Evolutionary conservation across 139 green algal genomes (phyloP).

Genomic region (Protoeuglena noctilucae): DNA sequence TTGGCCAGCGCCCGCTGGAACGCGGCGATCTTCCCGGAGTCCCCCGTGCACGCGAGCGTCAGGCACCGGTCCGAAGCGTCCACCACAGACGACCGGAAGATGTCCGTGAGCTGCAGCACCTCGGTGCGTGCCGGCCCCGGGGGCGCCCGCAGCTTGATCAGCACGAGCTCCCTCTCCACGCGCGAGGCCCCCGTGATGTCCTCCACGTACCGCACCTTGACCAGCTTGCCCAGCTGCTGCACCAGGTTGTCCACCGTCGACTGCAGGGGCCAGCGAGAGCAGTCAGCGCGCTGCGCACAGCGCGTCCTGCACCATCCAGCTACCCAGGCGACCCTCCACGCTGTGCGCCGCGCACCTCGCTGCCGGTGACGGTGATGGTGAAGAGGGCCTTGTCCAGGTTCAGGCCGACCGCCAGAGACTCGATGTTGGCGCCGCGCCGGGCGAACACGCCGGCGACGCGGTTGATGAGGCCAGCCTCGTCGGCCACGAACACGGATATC

Average conservation of each 20-base stretch:
- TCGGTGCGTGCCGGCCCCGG: slow-evolving; percentile 47
- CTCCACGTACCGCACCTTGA: slow-evolving; percentile 94
- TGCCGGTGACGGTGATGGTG: slow-evolving; percentile 80
- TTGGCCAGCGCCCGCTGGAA: slow-evolving; percentile 47
- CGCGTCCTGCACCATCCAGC: not conserved
- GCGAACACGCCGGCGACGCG: slow-evolving; percentile 92
- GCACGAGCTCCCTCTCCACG: slow-evolving; percentile 83
- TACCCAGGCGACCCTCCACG: too few species aligned
- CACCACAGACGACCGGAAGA: slow-evolving; percentile 82
- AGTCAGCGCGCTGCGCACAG: not conserved
- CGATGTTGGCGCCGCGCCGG: slow-evolving; percentile 82
- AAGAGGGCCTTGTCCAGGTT: slow-evolving; percentile 90
- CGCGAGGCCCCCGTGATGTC: slow-evolving; percentile 63
- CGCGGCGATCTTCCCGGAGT: slow-evolving; percentile 75
- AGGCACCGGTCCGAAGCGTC: slow-evolving; percentile 56
- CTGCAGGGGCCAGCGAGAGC: slow-evolving; percentile 11
- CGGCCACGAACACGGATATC: slow-evolving; percentile 88
- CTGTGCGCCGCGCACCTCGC: not conserved
- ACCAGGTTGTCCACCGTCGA: slow-evolving; percentile 35
- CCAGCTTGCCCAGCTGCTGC: slow-evolving; percentile 85
- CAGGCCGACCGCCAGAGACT: slow-evolving; percentile 84
- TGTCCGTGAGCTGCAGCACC: slow-evolving; percentile 73
- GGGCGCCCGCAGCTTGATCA: slow-evolving; percentile 69
- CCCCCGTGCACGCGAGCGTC: slow-evolving; percentile 56
- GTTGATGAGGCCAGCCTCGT: slow-evolving; percentile 96